Conservation (phyloP, 176 grass and related monocot genomes). For the Bolboschoenus planiculmis region DNA sequence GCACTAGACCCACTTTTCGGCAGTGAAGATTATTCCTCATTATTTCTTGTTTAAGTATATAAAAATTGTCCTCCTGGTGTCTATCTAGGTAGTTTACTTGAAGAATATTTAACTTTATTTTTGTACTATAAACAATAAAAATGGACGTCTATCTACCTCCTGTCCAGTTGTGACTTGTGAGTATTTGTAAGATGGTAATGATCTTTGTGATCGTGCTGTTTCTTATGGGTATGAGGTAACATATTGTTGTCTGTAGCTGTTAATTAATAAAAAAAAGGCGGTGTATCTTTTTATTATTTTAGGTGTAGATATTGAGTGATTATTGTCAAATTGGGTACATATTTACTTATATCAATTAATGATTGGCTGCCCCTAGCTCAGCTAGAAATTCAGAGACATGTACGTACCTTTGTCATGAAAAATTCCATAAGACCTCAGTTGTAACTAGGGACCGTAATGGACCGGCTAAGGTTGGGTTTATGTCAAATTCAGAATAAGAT, state of each 20-base stretch:
- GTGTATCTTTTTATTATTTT: not conserved
- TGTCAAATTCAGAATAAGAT: too few relatives aligned
- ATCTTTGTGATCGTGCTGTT: not conserved
- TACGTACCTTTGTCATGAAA: not conserved
- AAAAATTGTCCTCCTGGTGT: not conserved
- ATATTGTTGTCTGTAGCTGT: not conserved
- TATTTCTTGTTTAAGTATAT: conserved; percentile 21
- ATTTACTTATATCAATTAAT: not conserved
- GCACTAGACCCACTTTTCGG: conserved; percentile 3
- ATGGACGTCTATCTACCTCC: not conserved
- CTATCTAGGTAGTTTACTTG: not conserved
- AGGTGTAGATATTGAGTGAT: not conserved
- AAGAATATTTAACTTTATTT: not conserved
- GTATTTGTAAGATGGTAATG: not conserved
- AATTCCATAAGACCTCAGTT: too few relatives aligned
- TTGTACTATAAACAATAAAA: not conserved
- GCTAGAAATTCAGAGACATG: not conserved
- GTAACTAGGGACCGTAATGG: too few relatives aligned
- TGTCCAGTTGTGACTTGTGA: not conserved
- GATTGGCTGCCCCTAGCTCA: not conserved
- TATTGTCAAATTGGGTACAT: not conserved
- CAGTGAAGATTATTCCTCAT: conserved; percentile 18
- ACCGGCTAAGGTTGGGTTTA: too few relatives aligned
- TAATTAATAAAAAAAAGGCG: not conserved
- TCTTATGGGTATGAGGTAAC: not conserved